Conservation (phyloP, 2,329 filamentous ascomycete species). For the Rhynchosporium agropyri region DNA sequence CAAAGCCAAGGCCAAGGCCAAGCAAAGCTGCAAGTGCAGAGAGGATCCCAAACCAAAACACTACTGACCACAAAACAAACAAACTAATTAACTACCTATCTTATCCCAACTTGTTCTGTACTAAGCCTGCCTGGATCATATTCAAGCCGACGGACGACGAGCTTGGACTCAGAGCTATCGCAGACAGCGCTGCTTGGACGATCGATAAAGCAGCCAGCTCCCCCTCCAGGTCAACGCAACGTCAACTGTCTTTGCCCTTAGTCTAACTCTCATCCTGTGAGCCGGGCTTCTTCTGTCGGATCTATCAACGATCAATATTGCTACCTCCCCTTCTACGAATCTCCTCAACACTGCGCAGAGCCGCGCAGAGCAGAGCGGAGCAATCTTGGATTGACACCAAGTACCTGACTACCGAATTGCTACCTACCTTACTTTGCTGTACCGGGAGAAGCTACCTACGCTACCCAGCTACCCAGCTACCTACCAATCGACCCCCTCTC, state of each 20-base stretch:
- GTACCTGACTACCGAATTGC: neutral
- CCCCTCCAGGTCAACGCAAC: slow-evolving; percentile 10
- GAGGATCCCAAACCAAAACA: slow-evolving; percentile 11
- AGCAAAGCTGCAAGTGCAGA: neutral
- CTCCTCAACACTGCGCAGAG: slow-evolving; percentile 1
- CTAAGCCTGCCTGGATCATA: neutral
- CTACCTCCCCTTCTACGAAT: neutral
- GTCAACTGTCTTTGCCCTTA: neutral
- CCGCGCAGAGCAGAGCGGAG: neutral
- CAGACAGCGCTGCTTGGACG: neutral
- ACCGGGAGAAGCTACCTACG: slow-evolving; percentile 26
- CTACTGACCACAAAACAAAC: slow-evolving; percentile 5
- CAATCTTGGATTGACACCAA: neutral
- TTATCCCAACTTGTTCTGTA: neutral
- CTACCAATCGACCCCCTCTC: slow-evolving; percentile 14
- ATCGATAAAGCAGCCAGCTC: slow-evolving; percentile 8
- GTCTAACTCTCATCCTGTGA: neutral
- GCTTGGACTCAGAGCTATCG: neutral
- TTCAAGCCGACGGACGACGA: neutral
- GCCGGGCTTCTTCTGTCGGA: neutral
- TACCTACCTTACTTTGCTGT: neutral
- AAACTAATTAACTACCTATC: neutral
- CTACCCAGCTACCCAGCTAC: too few relatives aligned
- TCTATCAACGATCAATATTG: neutral
- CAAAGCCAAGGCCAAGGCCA: neutral